Percentiles rank a stretch among this genome's conserved stretches.
phyloP scores from a whole-genome alignment of 352 stramenopile species.

The Stephanocyclus meneghinianus region DNA sequence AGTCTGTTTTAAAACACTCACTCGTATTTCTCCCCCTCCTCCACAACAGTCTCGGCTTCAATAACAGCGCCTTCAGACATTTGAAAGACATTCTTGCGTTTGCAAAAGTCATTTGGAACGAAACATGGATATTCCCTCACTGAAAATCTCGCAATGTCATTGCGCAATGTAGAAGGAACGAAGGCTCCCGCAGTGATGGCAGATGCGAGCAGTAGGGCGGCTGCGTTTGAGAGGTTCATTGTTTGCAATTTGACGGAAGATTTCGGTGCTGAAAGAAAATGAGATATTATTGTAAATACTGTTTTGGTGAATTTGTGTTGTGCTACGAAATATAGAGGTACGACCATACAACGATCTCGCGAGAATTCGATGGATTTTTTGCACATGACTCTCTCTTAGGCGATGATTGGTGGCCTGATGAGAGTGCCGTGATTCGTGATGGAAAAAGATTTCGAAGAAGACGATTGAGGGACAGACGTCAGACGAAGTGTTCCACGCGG shows the following conservation, averaged over 20 bases:
- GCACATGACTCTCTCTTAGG: neutral
- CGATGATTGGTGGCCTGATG: no score
- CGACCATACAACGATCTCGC: neutral
- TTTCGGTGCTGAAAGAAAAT: neutral
- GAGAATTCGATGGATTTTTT: conserved; percentile 8
- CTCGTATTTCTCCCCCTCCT: conserved; percentile 56
- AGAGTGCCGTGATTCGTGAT: neutral
- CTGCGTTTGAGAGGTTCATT: conserved; percentile 64
- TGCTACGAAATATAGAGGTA: no score
- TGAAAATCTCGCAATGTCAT: neutral
- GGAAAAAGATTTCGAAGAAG: conserved; percentile 3
- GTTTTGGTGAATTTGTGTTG: neutral
- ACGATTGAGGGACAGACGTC: neutral
- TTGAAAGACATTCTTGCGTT: neutral
- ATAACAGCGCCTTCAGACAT: conserved; percentile 24
- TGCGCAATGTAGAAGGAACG: conserved; percentile 1
- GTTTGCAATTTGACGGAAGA: neutral
- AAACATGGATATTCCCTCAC: neutral
- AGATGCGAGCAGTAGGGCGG: conserved; percentile 37
- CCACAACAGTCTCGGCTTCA: conserved; percentile 35
- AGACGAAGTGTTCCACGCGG: no score
- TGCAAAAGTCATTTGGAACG: neutral
- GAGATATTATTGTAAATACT: neutral
- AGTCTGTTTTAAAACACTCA: conserved; percentile 41
- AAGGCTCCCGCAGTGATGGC: conserved; percentile 34